Evolutionary conservation across 1,284 basidiomycete genomes (phyloP), one percentile per base, ranked within the genome.

Genomic region (Sanghuangporus baumii): DNA sequence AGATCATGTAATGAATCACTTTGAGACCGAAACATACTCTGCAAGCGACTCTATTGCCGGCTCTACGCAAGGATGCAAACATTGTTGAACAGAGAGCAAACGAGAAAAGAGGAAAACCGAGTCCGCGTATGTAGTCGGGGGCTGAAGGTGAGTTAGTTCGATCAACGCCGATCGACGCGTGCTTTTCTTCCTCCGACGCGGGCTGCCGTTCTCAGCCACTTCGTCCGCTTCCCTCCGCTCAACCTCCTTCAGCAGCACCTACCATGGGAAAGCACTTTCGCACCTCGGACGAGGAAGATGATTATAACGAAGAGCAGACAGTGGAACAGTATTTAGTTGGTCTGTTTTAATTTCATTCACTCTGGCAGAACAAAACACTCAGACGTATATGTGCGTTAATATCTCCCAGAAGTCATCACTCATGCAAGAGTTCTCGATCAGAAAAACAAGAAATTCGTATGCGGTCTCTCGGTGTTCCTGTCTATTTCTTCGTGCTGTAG

Each of bases 41-140:
- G 20, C 16, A 38, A 20, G 61, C 38, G 41, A 43, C 16, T 78
- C 86, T 64, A 77, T 85, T 87, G 69, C 87, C 83, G 73, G 83
- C 82, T 77, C 83, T 88, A 76, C 82, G 78, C 67, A 87, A 71
- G 60, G 85, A 81, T 65, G 81, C 74, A 66, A 89, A 78, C 88
- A 90, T 89, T 71, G 65, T 66, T 67, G 48, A 61, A 18, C 63
- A 64, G 65, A 67, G 68, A 65, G 66, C 66, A 62, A 69, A 68
- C 67, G 70, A 68, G 60, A 46, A 62, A 36, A 34, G 59, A 31
- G 14, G 59, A 41, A 31, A n/a, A 7, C 38, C 23, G 31, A 40
- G 38, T 12, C 16, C 23, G 37, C 46, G 34, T 46, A 46, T 6
- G 48, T 41, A 55, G 60, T 34, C 16, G 31, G 37, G 9, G 40